Base-by-base conservation (phyloP, 306 rosid genomes). In the Sphenostylis stenocarpa region DNA sequence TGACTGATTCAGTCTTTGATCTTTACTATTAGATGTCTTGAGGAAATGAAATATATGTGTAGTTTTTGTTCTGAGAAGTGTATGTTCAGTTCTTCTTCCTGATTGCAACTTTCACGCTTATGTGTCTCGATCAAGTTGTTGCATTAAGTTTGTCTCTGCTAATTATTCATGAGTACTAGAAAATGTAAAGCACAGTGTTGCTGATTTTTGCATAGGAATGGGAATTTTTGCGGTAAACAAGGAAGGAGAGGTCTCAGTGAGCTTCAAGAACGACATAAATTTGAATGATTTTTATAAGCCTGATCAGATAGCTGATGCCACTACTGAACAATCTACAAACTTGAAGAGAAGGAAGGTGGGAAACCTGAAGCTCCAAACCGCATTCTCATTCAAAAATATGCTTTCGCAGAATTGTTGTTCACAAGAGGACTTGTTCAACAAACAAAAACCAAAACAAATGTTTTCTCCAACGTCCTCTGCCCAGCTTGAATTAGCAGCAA, bases 401-500 rank as follows among this genome's bases (percentile, higher is more conserved):
- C 15, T 76, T 55, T 23, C 51, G 63, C 56, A 63, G n/a, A 73
- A 56, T 19, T 77, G 61, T 64, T 29, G 24, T 48, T 38, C 55
- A 62, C 72, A 76, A 49, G 72, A 72, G 47, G 65, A 41, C 10
- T 60, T 49, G 36, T 12, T 43, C 45, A 75, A 72, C 16, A 64
- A 73, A 49, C 65, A 76, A 16, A 73, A 80, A 47, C 81, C 79
- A 19, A 33, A 63, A 80, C 52, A 14, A 36, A 72, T 52, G 80
- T 24, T 56, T 45, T 56, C 84, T 56, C 60, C 81, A 9, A 73
- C 33, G 47, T 48, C 77, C 20, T 16, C 33, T 74, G 57, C 31
- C 17, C 80, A 80, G 48, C 80, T 63, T 49, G 79, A 87, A 23
- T 77, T 62, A 15, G 98, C 98, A 47, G 96, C 96, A 63, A 72